Evolutionary conservation across 352 stramenopile species (phyloP).

Genomic region (Elongisporangium anandrum): DNA sequence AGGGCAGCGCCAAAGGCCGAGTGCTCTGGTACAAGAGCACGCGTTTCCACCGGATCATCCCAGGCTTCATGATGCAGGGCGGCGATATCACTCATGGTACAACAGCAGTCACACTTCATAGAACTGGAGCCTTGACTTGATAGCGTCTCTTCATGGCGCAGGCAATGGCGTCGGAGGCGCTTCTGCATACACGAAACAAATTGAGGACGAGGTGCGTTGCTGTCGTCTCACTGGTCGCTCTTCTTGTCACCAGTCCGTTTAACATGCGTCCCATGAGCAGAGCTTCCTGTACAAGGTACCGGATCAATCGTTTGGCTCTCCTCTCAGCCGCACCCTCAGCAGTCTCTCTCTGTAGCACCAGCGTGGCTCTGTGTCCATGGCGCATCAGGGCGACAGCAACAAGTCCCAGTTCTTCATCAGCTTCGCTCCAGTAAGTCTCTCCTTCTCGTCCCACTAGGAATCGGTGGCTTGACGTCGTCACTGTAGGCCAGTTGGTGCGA

Average conservation of each 20-base stretch:
- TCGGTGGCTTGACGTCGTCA: conserved; percentile 8
- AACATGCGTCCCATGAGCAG: conserved; percentile 39
- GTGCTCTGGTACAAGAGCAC: conserved; percentile 92
- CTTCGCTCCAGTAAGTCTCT: conserved; percentile 45
- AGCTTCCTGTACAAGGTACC: conserved; percentile 78
- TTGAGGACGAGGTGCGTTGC: conserved; percentile 91
- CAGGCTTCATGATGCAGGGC: conserved; percentile 98
- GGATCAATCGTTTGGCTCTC: background rate
- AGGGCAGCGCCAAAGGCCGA: conserved; percentile 39
- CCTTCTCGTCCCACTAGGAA: background rate
- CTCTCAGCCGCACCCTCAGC: background rate
- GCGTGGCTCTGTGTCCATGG: conserved; percentile 95
- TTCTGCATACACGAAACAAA: conserved; percentile 92
- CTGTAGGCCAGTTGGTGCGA: conserved; percentile 85
- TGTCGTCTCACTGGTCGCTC: background rate
- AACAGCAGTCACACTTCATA: background rate
- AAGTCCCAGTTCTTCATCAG: conserved; percentile 99
- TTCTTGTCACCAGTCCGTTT: background rate
- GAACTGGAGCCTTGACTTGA: background rate
- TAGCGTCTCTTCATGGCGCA: conserved; percentile 12
- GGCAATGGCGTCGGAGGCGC: conserved; percentile 92
- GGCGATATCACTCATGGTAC: conserved; percentile 90
- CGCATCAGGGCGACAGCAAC: conserved; percentile 96
- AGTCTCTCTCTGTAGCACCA: conserved; percentile 76
- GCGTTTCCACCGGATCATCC: conserved; percentile 97